Conservation (phyloP, 306 rosid genomes). For the Sindora glabra region DNA sequence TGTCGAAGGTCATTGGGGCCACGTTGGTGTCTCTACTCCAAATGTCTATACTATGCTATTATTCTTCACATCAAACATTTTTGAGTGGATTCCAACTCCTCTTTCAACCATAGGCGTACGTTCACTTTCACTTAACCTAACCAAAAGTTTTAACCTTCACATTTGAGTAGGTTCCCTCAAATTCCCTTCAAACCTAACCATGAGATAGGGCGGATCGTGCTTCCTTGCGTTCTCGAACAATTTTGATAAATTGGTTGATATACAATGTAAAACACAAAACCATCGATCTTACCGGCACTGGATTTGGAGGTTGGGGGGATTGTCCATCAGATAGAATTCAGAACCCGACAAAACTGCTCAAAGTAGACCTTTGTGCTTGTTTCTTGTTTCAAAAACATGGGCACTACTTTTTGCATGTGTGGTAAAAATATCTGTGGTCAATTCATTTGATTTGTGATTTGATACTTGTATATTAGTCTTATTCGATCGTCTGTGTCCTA, state of each 20-base stretch:
- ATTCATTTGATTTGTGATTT: slow-evolving; percentile 30
- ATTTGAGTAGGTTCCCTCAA: slow-evolving; percentile 25
- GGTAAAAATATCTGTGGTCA: slow-evolving; percentile 32
- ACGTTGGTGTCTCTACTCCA: slow-evolving; percentile 49
- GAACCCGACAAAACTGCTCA: neutral
- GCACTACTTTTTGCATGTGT: slow-evolving; percentile 28
- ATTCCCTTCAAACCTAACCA: slow-evolving; percentile 43
- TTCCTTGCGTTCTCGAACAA: no score
- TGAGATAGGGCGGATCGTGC: slow-evolving; percentile 27
- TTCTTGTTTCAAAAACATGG: slow-evolving; percentile 40
- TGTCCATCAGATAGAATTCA: no score
- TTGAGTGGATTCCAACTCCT: slow-evolving; percentile 97
- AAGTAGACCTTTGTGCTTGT: slow-evolving; percentile 17
- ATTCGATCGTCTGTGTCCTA: slow-evolving; percentile 8
- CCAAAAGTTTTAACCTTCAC: slow-evolving; percentile 24
- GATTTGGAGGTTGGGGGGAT: neutral
- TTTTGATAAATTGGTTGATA: no score
- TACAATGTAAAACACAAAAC: no score
- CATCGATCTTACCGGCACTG: no score
- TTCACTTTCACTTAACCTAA: slow-evolving; percentile 58
- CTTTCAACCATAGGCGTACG: slow-evolving; percentile 63
- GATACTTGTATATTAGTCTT: neutral
- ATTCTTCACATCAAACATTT: slow-evolving; percentile 43
- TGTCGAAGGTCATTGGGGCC: slow-evolving; percentile 62
- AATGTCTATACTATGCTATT: slow-evolving; percentile 33